Percentiles rank a stretch among this genome's conserved stretches.
Conservation (phyloP, 2,329 filamentous ascomycete species). For the Aspergillus transmontanensis region DNA sequence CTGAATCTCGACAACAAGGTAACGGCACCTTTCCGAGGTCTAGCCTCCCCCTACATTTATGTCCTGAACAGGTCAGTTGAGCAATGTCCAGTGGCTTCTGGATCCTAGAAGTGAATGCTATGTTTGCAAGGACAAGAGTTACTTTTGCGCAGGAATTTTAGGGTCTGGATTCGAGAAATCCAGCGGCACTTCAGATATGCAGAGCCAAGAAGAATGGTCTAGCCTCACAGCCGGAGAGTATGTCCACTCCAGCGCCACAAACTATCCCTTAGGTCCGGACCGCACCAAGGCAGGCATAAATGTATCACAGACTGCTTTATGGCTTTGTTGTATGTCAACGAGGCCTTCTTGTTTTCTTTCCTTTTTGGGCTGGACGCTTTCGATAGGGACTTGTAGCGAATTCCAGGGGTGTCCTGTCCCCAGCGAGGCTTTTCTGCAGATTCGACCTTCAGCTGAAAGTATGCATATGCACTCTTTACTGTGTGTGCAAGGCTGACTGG, state of each 20-base stretch:
- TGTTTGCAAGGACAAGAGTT: not conserved
- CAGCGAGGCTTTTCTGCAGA: not conserved
- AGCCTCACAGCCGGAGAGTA: not conserved
- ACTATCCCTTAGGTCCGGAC: conserved; percentile 1
- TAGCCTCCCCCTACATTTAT: not conserved
- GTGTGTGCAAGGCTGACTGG: not conserved
- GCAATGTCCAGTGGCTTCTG: not conserved
- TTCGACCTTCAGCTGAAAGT: not conserved
- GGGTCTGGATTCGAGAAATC: not conserved
- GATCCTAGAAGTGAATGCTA: not conserved
- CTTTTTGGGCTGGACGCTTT: not conserved
- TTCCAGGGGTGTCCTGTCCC: not conserved
- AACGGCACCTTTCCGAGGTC: not conserved
- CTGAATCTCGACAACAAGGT: not conserved
- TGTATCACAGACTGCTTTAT: not conserved
- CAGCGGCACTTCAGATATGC: not conserved
- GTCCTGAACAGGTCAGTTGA: not conserved
- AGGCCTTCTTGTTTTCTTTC: not conserved
- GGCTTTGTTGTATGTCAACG: not conserved
- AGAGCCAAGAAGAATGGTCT: conserved; percentile 2
- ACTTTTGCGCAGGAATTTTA: not conserved
- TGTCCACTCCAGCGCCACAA: not conserved
- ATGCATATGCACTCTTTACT: not conserved
- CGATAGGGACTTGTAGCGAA: not conserved
- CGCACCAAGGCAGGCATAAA: not conserved